Evolutionary conservation across 73 alveolate species (phyloP).

Genomic region (Effrenium voratum): DNA sequence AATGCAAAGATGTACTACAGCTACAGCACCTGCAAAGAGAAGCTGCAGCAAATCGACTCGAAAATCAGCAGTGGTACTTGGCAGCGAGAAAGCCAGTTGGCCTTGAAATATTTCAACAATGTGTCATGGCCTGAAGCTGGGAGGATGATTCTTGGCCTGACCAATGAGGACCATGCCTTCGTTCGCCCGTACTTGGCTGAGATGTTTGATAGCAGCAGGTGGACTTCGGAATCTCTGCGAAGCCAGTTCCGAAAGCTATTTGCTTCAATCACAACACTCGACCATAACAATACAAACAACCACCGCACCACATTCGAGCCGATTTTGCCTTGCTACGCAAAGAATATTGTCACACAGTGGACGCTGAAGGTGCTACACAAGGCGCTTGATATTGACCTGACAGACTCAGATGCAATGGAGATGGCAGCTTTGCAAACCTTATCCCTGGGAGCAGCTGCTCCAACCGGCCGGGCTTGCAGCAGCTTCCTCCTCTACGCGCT

Average conservation of each 20-base stretch:
- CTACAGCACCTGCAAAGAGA: conserved; percentile 30
- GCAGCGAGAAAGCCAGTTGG: conserved; percentile 37
- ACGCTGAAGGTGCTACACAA: neutral
- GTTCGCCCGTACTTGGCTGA: conserved; percentile 35
- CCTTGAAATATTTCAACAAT: conserved; percentile 3
- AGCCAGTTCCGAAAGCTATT: neutral
- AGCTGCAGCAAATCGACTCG: neutral
- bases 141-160: neutral
- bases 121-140: conserved; percentile 39
- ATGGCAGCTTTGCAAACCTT: neutral
- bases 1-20: conserved; percentile 32
- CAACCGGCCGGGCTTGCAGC: neutral
- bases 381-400: neutral
- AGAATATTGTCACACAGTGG: conserved; percentile 26
- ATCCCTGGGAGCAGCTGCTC: neutral
- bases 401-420: neutral
- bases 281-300: neutral
- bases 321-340: neutral
- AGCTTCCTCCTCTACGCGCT: neutral
- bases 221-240: neutral
- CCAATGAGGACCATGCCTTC: conserved; percentile 26
- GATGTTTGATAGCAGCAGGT: neutral
- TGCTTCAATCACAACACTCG: neutral
- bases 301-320: neutral
- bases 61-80: neutral